Evolutionary conservation across 345 rosid genomes (phyloP).

Genomic region (Toxicodendron radicans): DNA sequence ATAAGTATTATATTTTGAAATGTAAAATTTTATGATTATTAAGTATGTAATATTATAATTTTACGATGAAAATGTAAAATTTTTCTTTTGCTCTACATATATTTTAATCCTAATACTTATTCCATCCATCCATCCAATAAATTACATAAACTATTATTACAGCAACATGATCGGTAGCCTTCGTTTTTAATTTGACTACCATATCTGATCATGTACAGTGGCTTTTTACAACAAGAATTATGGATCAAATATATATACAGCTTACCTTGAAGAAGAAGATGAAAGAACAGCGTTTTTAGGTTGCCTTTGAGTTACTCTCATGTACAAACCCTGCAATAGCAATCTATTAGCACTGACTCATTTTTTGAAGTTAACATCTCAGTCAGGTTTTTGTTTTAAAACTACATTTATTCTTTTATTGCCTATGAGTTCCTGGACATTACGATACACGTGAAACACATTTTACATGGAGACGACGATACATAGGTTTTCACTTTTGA

Average conservation of each 20-base stretch:
- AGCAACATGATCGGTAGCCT: no score
- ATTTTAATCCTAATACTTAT: no score
- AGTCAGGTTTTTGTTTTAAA: not conserved
- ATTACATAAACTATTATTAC: no score
- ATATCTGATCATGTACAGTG: no score
- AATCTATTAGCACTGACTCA: not conserved
- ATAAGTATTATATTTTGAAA: no score
- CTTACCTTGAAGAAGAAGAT: conserved; percentile 37
- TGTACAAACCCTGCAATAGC: conserved; percentile 76
- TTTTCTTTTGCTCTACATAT: no score
- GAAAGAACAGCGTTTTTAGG: conserved; percentile 22
- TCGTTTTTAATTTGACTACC: no score
- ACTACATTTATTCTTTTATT: not conserved
- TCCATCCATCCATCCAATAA: no score
- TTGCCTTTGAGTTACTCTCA: conserved; percentile 62
- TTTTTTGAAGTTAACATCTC: not conserved
- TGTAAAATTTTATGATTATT: no score
- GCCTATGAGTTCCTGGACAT: not conserved
- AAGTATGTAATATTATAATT: no score
- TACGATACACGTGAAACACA: not conserved
- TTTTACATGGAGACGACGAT: no score
- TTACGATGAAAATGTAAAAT: no score
- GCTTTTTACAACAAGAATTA: not conserved
- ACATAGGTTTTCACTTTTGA: not conserved
- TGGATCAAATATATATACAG: not conserved